These are phyloP conservation scores for Blastobotrys serpentis DNA, from an alignment of 1,139 yeast species.

Conservation along the genomic window DNA sequence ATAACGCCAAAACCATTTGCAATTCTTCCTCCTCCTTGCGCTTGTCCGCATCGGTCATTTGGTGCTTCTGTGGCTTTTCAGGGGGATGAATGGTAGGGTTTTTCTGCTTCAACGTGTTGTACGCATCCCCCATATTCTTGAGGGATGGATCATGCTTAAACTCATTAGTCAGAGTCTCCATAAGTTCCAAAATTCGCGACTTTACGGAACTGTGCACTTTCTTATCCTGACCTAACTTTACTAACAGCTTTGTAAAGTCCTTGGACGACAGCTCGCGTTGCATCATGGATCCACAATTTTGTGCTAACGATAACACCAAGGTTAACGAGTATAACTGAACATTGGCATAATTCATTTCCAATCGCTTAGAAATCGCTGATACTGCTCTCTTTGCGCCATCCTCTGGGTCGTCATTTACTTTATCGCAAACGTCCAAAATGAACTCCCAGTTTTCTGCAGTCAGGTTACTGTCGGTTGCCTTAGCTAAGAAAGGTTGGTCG, in stretches of 20 bases:
- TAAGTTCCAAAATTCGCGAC: slow-evolving; percentile 60
- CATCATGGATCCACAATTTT: slow-evolving; percentile 89
- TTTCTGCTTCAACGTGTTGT: slow-evolving; percentile 35
- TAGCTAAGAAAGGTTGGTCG: slow-evolving; percentile 32
- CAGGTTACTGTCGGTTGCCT: slow-evolving; percentile 84
- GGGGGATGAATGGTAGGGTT: slow-evolving; percentile 46
- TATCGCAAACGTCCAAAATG: slow-evolving; percentile 80
- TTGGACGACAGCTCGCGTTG: slow-evolving; percentile 78
- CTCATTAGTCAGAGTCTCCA: slow-evolving; percentile 59
- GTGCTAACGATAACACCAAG: slow-evolving; percentile 73
- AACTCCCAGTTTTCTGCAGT: slow-evolving; percentile 84
- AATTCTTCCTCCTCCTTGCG: slow-evolving; percentile 75
- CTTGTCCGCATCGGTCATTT: slow-evolving; percentile 50
- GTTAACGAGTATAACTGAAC: slow-evolving; percentile 72
- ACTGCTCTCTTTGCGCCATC: slow-evolving; percentile 56
- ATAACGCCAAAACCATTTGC: slow-evolving; percentile 72
- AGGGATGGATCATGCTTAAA: slow-evolving; percentile 72
- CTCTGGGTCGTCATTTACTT: slow-evolving; percentile 72
- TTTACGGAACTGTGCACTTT: slow-evolving; percentile 69
- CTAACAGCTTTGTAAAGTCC: slow-evolving; percentile 57
- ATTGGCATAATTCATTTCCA: slow-evolving; percentile 71
- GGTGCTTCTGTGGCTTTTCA: slow-evolving; percentile 59
- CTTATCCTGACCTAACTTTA: slow-evolving; percentile 55
- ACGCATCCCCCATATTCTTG: slow-evolving; percentile 64
- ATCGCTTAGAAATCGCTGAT: slow-evolving; percentile 49